Conservation (phyloP, 23 red algal species). For the Gracilaria gracilis region DNA sequence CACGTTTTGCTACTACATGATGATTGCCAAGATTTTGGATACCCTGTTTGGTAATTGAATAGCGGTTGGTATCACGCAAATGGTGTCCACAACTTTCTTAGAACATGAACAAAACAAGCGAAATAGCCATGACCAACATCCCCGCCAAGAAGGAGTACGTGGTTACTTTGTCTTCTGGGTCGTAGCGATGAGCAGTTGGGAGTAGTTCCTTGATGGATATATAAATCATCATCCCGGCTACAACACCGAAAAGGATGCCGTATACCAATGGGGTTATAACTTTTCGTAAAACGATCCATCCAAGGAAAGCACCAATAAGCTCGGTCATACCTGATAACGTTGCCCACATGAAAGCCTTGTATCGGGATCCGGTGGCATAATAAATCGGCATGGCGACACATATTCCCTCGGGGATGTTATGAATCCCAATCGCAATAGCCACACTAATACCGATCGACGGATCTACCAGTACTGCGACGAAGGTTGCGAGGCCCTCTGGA, state of each 20-base stretch:
- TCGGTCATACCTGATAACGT: conserved; percentile 89
- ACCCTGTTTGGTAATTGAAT: background rate
- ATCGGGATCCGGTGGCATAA: conserved; percentile 80
- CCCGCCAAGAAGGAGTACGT: conserved; percentile 50
- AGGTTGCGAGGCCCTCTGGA: conserved; percentile 90
- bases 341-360: conserved; percentile 89
- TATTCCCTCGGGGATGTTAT: conserved; percentile 95
- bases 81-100: background rate
- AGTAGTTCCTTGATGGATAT: conserved; percentile 84
- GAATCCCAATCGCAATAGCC: conserved; percentile 85
- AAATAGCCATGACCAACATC: conserved; percentile 71
- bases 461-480: conserved; percentile 82
- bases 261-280: conserved; percentile 76
- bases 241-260: conserved; percentile 76
- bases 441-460: conserved; percentile 77
- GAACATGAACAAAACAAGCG: conserved; percentile 76
- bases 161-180: conserved; percentile 78
- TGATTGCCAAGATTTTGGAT: conserved; percentile 1
- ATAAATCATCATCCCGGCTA: conserved; percentile 91
- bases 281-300: conserved; percentile 83
- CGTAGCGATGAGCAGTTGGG: conserved; percentile 83
- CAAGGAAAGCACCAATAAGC: conserved; percentile 82
- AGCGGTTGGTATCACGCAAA: background rate
- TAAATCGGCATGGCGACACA: conserved; percentile 94
- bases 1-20: background rate